Conservation (phyloP, 202 grass and related monocot species). For the Bolboschoenoplectus hybrid region DNA sequence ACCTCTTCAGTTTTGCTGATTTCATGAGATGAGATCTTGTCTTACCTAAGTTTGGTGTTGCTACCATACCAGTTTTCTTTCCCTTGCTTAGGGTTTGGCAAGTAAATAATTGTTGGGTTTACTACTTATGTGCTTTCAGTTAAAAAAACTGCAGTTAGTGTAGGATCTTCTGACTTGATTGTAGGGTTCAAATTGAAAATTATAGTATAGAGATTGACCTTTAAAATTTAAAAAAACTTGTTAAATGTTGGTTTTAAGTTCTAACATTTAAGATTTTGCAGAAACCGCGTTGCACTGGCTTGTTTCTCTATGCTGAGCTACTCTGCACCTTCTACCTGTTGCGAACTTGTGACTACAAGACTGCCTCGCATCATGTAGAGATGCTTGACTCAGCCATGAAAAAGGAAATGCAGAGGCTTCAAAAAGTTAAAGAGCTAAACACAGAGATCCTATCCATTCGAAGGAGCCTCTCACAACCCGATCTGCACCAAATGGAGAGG, state of each 20-base stretch:
- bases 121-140: background rate
- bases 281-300: slow-evolving; percentile 68
- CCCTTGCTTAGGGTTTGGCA: slow-evolving; percentile 10
- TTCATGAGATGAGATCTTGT: background rate
- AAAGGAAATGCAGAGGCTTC: slow-evolving; percentile 61
- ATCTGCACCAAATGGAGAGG: slow-evolving; percentile 67
- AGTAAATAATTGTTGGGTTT: background rate
- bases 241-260: slow-evolving; percentile 29
- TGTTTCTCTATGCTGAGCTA: slow-evolving; percentile 87
- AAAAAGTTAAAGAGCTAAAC: slow-evolving; percentile 50
- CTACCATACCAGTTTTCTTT: background rate
- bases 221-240: background rate
- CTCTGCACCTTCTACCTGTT: slow-evolving; percentile 83
- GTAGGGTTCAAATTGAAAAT: slow-evolving; percentile 22
- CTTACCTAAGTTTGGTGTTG: background rate
- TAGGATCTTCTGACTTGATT: too few relatives aligned
- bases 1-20: slow-evolving; percentile 11
- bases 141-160: background rate
- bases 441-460: slow-evolving; percentile 57
- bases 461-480: slow-evolving; percentile 44
- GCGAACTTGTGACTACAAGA: slow-evolving; percentile 86
- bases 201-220: background rate
- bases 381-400: slow-evolving; percentile 66
- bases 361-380: slow-evolving; percentile 65
- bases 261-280: slow-evolving; percentile 39